These are phyloP conservation scores for Solanum pinnatisectum DNA, from an alignment of 257 asterid species.

Conservation along the genomic window DNA sequence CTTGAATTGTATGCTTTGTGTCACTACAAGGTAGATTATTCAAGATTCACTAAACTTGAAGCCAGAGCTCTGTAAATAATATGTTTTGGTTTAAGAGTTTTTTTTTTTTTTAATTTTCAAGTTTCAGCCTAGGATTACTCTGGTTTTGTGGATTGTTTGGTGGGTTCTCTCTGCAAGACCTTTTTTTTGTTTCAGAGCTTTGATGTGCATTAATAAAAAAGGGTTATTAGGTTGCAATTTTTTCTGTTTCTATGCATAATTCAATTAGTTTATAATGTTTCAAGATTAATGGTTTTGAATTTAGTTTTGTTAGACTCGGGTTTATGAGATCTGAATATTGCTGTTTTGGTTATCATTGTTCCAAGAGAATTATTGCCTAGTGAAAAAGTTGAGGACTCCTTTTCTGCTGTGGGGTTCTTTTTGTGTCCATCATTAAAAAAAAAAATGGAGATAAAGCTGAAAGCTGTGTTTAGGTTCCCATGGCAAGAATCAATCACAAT, in stretches of 20 bases:
- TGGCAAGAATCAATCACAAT: not conserved
- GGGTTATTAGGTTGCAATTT: not conserved
- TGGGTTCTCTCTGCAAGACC: not conserved
- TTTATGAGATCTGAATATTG: not conserved
- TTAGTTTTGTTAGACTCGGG: not conserved
- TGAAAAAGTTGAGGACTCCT: not conserved
- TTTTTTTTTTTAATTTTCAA: not conserved
- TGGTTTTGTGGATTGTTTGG: not conserved
- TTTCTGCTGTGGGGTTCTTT: not conserved
- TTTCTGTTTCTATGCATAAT: not conserved
- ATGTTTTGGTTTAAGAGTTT: not conserved
- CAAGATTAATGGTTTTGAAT: not conserved
- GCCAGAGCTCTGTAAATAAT: not conserved
- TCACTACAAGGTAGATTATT: slow-evolving; percentile 17
- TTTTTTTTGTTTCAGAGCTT: not conserved
- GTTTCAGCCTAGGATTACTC: not conserved
- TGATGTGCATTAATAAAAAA: slow-evolving; percentile 11
- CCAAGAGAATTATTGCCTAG: not conserved
- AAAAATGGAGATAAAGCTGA: not conserved
- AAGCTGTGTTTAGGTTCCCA: not conserved
- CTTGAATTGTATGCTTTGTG: slow-evolving; percentile 41
- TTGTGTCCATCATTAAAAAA: not conserved
- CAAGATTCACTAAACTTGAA: not conserved
- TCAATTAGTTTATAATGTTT: not conserved
- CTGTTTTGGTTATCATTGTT: not conserved